Base-by-base conservation (phyloP, 1,284 basidiomycete species). In the Ganoderma lucidum region DNA sequence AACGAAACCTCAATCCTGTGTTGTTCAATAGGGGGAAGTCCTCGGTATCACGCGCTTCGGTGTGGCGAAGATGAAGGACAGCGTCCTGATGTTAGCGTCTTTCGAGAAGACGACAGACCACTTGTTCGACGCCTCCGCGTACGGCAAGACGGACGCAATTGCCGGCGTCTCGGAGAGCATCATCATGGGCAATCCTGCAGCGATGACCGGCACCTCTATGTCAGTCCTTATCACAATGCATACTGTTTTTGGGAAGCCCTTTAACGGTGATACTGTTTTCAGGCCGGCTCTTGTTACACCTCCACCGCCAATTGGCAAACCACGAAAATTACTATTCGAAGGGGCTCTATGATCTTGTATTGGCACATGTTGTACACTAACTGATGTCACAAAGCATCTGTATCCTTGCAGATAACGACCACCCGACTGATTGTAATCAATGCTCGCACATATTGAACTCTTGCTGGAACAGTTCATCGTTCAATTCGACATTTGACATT, bases 51-150 rank as follows among this genome's bases (percentile, higher is more conserved):
- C 98, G 10, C 93, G 98, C 30, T 99, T 99, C 82, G 98, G 98
- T 80, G 97, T 99, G n/a, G 96, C 97, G 32, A 99, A 99, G 84
- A 99, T 99, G 96, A 99, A 99, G 83, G 98, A 99, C 83, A 98
- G 96, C 76, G 97, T 99, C 1, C 88, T 99, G 75, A 99, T 99
- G 98, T 86, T 99, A 77, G 98, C 98, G 12, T 98, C 96, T 41
- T 99, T 99, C 81, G 98, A 99, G 82, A 99, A 99, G 85, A 99
- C 98, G 37, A 99, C 98, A 14, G 98, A 99, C 83, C 98, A 99
- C 81, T 83, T 99, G 71, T 99, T 99, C 82, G 97, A 99, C 78
- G 98, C 98, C 0, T 95, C 98, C 4, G 93, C 98, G 10, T 98
- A 93, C 80, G 96, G 96, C 23, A 99, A 99, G 83, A 96, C 92